Percentiles rank a stretch among this genome's conserved stretches.
These are phyloP conservation scores for Melocanna baccifera DNA, from an alignment of 176 grass and related monocot species.

Conservation along the genomic window DNA sequence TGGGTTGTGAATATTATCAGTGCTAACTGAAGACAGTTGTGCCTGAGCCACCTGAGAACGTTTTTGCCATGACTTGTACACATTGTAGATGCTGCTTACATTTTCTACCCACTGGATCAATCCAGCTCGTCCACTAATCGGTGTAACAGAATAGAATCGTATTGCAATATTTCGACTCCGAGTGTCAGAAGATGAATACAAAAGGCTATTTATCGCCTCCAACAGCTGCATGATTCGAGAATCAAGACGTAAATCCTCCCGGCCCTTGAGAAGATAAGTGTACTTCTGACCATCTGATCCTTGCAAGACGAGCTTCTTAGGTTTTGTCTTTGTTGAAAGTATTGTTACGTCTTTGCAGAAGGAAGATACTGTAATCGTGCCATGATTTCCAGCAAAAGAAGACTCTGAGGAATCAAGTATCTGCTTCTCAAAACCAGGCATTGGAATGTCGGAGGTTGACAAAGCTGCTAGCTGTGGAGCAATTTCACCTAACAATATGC, in stretches of 20 bases:
- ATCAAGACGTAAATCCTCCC: slow-evolving; percentile 97
- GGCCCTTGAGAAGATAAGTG: slow-evolving; percentile 96
- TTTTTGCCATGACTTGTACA: slow-evolving; percentile 96
- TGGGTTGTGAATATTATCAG: slow-evolving; percentile 53
- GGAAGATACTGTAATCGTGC: slow-evolving; percentile 68
- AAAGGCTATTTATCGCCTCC: slow-evolving; percentile 83
- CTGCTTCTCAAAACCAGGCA: slow-evolving; percentile 99
- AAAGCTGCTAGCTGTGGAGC: slow-evolving; percentile 73
- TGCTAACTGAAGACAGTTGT: slow-evolving; percentile 63
- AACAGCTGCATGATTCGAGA: slow-evolving; percentile 93
- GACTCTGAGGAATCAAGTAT: slow-evolving; percentile 54
- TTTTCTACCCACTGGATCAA: slow-evolving; percentile 97
- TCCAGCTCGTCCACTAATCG: slow-evolving; percentile 86
- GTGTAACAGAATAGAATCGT: slow-evolving; percentile 92
- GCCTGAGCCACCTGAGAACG: slow-evolving; percentile 67
- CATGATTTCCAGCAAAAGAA: slow-evolving; percentile 45
- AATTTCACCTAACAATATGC: slow-evolving; percentile 75
- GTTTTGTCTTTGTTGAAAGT: slow-evolving; percentile 97
- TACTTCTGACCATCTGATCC: slow-evolving; percentile 94
- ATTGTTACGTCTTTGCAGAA: slow-evolving; percentile 80
- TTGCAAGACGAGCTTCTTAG: slow-evolving; percentile 84
- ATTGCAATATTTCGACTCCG: slow-evolving; percentile 61
- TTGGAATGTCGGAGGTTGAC: slow-evolving; percentile 93
- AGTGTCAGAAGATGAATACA: slow-evolving; percentile 59
- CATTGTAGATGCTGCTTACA: slow-evolving; percentile 93